Base-by-base conservation (phyloP, 768 basidiomycete genomes). In the Tulasnella sp. region DNA sequence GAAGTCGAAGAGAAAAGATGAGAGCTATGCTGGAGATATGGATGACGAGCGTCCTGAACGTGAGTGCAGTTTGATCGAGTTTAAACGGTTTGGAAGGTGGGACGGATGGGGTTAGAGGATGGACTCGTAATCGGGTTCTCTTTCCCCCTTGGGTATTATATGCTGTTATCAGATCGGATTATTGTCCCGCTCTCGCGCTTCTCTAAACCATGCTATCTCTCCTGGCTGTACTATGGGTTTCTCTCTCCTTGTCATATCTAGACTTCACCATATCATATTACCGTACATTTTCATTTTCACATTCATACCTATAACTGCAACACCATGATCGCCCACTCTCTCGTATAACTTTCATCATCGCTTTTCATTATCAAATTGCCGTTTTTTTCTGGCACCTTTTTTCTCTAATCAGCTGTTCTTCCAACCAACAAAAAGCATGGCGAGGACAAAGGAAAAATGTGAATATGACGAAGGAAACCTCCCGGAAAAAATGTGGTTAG, bases 11-110 rank as follows among this genome's bases (percentile, higher is more conserved):
- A 79, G 80, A 24, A 49, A 77, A 78, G 67, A 80, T 38, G 34
- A 15, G 5, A 38, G 34, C 34, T 5, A 38, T 5, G 34, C 34
- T 77, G 62, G 70, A 72, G 53, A 73, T 69, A 63, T 81, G 80
- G 68, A 17, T 25, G 56, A 60, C 1, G 62, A 61, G 7, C 78
- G 61, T 77, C 79, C 60, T 75, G 62, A 64, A 15, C 63, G 81
- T 49, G 80, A 84, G 27, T 84, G 90, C 68, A 73, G 76, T 11
- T 67, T 92, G 51, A 75, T 81, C 64, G 90, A 92, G 68, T 92
- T 83, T 69, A 73, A 88, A 63, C 76, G 84, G 63, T 92, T 83
- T 67, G 91, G 90, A 22, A 75, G 87, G 57, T 91, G 89, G 87
- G 90, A 92, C 74, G 90, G 89, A 0, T 92, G 90, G 90, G 80